Evolutionary conservation across 768 basidiomycete genomes (phyloP).

Genomic region (Amylocystis lapponica): DNA sequence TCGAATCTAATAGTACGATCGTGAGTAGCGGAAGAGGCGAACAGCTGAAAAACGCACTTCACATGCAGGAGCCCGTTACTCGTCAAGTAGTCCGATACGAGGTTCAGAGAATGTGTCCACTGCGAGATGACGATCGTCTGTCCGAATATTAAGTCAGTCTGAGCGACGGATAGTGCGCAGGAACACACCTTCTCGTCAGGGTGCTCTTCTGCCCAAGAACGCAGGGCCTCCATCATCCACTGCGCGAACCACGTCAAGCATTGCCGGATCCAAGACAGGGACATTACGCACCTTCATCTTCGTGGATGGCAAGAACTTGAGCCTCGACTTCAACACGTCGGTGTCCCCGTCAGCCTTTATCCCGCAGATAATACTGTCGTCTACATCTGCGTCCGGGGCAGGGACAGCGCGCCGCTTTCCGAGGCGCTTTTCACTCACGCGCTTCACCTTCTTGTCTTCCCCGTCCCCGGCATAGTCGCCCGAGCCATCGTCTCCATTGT

Average conservation of each 20-base stretch:
- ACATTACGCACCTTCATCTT: slow-evolving; percentile 72
- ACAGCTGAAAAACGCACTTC: slow-evolving; percentile 42
- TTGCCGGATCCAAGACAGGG: too few relatives aligned
- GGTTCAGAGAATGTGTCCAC: slow-evolving; percentile 60
- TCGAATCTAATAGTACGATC: slow-evolving; percentile 39
- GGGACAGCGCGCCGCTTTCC: slow-evolving; percentile 35
- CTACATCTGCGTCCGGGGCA: slow-evolving; percentile 24
- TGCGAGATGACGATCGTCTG: slow-evolving; percentile 64
- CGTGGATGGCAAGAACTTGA: slow-evolving; percentile 59
- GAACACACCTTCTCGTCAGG: slow-evolving; percentile 57
- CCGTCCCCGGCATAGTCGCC: slow-evolving; percentile 54
- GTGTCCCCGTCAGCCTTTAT: slow-evolving; percentile 15
- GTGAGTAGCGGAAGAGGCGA: not conserved
- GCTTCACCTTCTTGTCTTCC: slow-evolving; percentile 43
- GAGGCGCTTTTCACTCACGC: slow-evolving; percentile 32
- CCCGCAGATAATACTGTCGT: slow-evolving; percentile 13
- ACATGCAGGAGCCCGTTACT: slow-evolving; percentile 47
- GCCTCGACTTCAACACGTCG: slow-evolving; percentile 39
- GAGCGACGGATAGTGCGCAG: too few relatives aligned
- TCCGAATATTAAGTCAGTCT: not conserved
- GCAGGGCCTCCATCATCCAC: slow-evolving; percentile 57
- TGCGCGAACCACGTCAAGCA: slow-evolving; percentile 17
- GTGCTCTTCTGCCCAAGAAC: slow-evolving; percentile 35
- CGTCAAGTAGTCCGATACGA: slow-evolving; percentile 56
- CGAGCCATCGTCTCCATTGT: slow-evolving; percentile 38